Conservation (phyloP, 306 rosid genomes). For the Dryas drummondii region DNA sequence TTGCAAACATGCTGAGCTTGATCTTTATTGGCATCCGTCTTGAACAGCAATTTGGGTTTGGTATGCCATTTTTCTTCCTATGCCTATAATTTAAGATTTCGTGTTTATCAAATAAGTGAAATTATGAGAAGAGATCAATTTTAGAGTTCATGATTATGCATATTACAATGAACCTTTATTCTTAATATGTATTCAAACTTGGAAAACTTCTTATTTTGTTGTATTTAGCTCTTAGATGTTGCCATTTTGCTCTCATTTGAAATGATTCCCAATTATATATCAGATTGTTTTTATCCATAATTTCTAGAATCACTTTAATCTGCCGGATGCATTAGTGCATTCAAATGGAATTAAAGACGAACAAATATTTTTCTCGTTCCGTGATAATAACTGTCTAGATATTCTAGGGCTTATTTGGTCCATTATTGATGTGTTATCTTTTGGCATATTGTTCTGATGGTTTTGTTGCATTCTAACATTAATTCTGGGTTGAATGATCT, state of each 20-base stretch:
- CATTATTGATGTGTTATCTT: not conserved
- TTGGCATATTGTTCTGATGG: not conserved
- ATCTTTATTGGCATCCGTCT: conserved; percentile 52
- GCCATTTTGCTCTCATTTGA: conserved; percentile 7
- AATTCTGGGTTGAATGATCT: not conserved
- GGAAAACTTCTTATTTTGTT: not conserved
- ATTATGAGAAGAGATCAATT: not conserved
- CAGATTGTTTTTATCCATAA: not conserved
- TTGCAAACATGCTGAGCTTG: conserved; percentile 54
- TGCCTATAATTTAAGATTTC: not conserved
- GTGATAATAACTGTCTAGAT: not conserved
- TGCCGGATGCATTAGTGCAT: not conserved
- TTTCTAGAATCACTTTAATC: not conserved
- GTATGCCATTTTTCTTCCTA: conserved; percentile 18
- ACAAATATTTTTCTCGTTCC: not conserved
- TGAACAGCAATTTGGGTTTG: conserved; percentile 54
- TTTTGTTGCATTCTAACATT: not conserved
- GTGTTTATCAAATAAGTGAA: not conserved
- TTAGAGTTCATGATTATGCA: not conserved
- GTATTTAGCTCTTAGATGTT: not conserved
- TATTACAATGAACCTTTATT: not conserved
- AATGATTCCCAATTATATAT: not conserved
- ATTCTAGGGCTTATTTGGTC: not conserved
- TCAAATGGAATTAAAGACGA: not conserved
- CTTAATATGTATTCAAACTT: not conserved